Conservation (phyloP, 2,329 filamentous ascomycete species). For the Scorias spongiosa region DNA sequence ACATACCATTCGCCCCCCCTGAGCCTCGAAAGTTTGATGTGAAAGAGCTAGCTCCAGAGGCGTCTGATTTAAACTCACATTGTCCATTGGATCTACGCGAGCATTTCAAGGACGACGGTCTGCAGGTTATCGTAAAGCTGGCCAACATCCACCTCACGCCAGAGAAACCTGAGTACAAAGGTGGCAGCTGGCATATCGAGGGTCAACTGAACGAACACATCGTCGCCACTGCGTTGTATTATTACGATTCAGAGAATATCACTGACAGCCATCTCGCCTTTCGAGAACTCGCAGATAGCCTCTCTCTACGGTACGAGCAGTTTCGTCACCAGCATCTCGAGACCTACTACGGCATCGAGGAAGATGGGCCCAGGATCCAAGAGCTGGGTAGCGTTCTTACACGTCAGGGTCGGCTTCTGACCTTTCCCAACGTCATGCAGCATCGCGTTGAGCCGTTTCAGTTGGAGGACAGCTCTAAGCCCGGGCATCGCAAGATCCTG, state of each 20-base stretch:
- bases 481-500: constrained; percentile 42
- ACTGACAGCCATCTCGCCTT: constrained; percentile 38
- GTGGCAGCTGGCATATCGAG: constrained; percentile 40
- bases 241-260: constrained; percentile 47
- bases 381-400: constrained; percentile 35
- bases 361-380: constrained; percentile 22
- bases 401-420: constrained; percentile 33
- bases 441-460: constrained; percentile 37
- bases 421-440: constrained; percentile 41
- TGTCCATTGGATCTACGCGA: constrained; percentile 7
- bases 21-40: background rate
- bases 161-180: constrained; percentile 38
- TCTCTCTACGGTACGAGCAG: constrained; percentile 7
- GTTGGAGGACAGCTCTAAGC: constrained; percentile 33
- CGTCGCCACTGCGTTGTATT: constrained; percentile 46
- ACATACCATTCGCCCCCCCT: background rate
- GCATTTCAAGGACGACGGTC: constrained; percentile 26
- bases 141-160: constrained; percentile 44
- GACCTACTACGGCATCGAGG: constrained; percentile 13
- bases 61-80: background rate
- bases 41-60: background rate
- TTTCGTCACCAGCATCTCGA: constrained; percentile 10
- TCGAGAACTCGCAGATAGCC: constrained; percentile 19
- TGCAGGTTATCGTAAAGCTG: constrained; percentile 52
- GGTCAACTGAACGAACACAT: constrained; percentile 45